These are phyloP conservation scores for Pyrenula massariospora DNA, from an alignment of 495 filamentous ascomycete species.

Conservation along the genomic window DNA sequence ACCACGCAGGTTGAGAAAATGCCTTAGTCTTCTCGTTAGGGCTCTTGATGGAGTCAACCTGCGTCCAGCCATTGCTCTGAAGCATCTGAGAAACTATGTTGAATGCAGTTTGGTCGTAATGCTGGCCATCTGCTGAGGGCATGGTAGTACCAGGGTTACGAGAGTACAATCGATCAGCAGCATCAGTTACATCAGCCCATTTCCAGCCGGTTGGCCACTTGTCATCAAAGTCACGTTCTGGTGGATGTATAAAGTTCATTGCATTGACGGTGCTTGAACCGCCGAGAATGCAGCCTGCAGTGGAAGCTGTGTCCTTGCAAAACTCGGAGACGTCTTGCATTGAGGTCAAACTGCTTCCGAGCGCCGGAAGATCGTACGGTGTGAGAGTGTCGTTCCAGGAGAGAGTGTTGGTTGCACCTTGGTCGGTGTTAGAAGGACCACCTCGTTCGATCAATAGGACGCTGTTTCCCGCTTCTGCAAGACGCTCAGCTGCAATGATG, in stretches of 20 bases:
- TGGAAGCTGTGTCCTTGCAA: slow-evolving; percentile 59
- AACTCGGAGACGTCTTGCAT: slow-evolving; percentile 48
- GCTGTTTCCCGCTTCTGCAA: slow-evolving; percentile 44
- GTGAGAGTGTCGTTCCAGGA: slow-evolving; percentile 36
- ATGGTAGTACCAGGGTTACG: slow-evolving; percentile 57
- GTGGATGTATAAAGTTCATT: slow-evolving; percentile 45
- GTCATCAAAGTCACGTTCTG: slow-evolving; percentile 54
- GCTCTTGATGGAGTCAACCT: slow-evolving; percentile 43
- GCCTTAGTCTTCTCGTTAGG: slow-evolving; percentile 53
- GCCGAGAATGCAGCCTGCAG: slow-evolving; percentile 68
- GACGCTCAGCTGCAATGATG: slow-evolving; percentile 46
- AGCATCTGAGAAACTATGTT: slow-evolving; percentile 40
- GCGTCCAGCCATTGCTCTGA: slow-evolving; percentile 39
- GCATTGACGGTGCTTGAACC: slow-evolving; percentile 70
- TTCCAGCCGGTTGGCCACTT: slow-evolving; percentile 64
- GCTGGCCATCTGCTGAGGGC: slow-evolving; percentile 53
- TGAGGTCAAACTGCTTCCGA: slow-evolving; percentile 50
- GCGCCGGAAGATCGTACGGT: slow-evolving; percentile 68
- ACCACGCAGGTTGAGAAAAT: slow-evolving; percentile 50
- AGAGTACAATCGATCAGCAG: slow-evolving; percentile 44
- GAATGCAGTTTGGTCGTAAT: slow-evolving; percentile 54
- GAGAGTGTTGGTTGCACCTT: slow-evolving; percentile 18
- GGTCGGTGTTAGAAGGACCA: slow-evolving; percentile 17
- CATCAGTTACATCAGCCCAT: slow-evolving; percentile 40
- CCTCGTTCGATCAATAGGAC: slow-evolving; percentile 29